Percentiles rank a stretch among this genome's conserved stretches.
phyloP scores from a whole-genome alignment of 129 eudicot species.

The Helianthus tuberosus region DNA sequence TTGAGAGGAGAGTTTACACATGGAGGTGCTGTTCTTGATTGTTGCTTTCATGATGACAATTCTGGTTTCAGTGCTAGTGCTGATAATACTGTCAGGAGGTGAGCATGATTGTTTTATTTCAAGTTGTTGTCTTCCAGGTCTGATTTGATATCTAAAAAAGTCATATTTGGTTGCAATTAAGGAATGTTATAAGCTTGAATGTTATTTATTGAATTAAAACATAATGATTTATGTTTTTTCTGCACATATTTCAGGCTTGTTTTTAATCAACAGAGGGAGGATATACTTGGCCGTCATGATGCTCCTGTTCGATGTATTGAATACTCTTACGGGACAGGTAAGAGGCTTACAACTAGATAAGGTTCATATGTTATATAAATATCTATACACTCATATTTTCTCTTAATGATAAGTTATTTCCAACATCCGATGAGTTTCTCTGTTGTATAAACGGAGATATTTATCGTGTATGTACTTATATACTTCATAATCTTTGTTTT shows the following conservation, averaged over 20 bases:
- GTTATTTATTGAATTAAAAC: not conserved
- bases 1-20: slow-evolving; percentile 91
- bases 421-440: not conserved
- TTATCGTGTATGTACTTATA: not conserved
- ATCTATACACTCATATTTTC: not conserved
- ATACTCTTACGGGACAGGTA: slow-evolving; percentile 86
- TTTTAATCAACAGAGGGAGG: slow-evolving; percentile 78
- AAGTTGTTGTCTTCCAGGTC: not conserved
- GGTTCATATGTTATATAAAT: not conserved
- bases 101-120: not conserved
- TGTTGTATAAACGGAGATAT: not conserved
- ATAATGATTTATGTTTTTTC: not conserved
- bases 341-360: not conserved
- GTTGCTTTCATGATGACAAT: slow-evolving; percentile 95
- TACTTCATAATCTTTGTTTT: not conserved
- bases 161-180: slow-evolving; percentile 7
- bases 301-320: slow-evolving; percentile 95
- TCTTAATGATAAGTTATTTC: not conserved
- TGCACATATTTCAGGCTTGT: slow-evolving; percentile 61
- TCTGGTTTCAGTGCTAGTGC: slow-evolving; percentile 88
- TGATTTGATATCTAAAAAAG: not conserved
- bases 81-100: slow-evolving; percentile 87
- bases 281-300: slow-evolving; percentile 82
- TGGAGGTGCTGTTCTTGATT: slow-evolving; percentile 90
- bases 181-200: not conserved